Conservation (phyloP, 345 rosid genomes). For the Arabidopsis suecica region DNA sequence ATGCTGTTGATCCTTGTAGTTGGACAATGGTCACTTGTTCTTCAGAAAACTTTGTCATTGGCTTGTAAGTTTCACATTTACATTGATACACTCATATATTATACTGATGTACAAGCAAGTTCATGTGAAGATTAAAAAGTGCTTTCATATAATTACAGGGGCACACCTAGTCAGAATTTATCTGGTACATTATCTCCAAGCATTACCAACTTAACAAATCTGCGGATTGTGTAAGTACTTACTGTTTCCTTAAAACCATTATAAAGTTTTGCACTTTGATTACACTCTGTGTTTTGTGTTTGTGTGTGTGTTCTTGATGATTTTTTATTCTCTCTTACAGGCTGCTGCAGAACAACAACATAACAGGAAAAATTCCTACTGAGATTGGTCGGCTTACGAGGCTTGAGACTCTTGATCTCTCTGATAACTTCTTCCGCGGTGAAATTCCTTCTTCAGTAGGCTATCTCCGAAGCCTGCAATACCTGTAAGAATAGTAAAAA, state of each 20-base stretch:
- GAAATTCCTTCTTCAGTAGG: conserved; percentile 74
- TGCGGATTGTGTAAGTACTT: conserved; percentile 73
- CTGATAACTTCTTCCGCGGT: conserved; percentile 74
- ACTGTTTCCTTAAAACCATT: neutral
- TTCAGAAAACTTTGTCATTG: conserved; percentile 71
- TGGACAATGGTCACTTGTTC: conserved; percentile 98
- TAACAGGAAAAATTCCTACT: conserved; percentile 79
- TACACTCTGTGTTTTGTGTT: neutral
- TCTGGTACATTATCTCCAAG: conserved; percentile 89
- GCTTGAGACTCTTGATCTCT: conserved; percentile 92
- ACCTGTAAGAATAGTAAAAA: conserved; percentile 64
- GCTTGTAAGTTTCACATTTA: conserved; percentile 62
- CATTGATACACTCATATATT: neutral
- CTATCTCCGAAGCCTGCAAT: conserved; percentile 68
- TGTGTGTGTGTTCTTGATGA: conserved; percentile 20
- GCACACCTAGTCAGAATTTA: conserved; percentile 86
- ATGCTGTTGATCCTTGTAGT: conserved; percentile 97
- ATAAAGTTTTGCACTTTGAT: neutral
- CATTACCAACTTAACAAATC: conserved; percentile 87
- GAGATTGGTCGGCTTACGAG: conserved; percentile 75
- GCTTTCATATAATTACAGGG: conserved; percentile 49
- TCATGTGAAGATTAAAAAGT: conserved; percentile 4
- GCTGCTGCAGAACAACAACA: conserved; percentile 87
- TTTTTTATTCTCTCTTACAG: conserved; percentile 45
- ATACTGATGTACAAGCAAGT: neutral